Evolutionary conservation across 1,284 basidiomycete genomes (phyloP).

Genomic region (Tilletiopsis washingtonensis): DNA sequence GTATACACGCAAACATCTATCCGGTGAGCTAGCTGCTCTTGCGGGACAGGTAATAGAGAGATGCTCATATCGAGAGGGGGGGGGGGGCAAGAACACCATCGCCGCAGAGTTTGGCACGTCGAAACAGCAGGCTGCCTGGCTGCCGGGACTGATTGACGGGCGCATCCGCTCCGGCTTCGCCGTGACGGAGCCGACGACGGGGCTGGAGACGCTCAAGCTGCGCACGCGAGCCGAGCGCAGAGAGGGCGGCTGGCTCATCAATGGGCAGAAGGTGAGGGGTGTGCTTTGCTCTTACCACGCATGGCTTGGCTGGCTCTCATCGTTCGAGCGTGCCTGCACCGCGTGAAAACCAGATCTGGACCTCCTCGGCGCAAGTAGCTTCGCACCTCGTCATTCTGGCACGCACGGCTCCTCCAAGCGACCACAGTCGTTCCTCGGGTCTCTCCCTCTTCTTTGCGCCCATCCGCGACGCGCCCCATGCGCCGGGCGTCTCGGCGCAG

Average conservation of each 20-base stretch:
- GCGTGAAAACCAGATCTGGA: conserved; percentile 26
- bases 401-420: conserved; percentile 38
- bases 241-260: conserved; percentile 34
- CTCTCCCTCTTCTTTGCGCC: conserved; percentile 30
- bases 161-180: conserved; percentile 47
- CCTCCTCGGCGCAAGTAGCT: conserved; percentile 41
- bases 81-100: no score
- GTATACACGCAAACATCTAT: conserved; percentile 34
- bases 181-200: conserved; percentile 48
- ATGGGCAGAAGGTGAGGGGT: conserved; percentile 36
- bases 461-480: conserved; percentile 10
- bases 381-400: conserved; percentile 45
- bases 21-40: conserved; percentile 31
- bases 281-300: no score
- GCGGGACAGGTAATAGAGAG: no score
- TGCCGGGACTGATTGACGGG: conserved; percentile 46
- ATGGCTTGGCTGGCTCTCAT: background rate
- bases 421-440: conserved; percentile 35
- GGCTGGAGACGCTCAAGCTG: conserved; percentile 44
- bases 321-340: background rate
- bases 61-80: no score
- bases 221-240: conserved; percentile 33
- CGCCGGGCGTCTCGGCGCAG: conserved; percentile 6
- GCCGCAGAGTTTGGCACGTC: conserved; percentile 27
- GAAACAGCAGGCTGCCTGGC: conserved; percentile 36